Percentiles rank a stretch among this genome's conserved stretches.
Conservation (phyloP, 495 filamentous ascomycete species). For the Pseudoneurospora amorphoporcata region DNA sequence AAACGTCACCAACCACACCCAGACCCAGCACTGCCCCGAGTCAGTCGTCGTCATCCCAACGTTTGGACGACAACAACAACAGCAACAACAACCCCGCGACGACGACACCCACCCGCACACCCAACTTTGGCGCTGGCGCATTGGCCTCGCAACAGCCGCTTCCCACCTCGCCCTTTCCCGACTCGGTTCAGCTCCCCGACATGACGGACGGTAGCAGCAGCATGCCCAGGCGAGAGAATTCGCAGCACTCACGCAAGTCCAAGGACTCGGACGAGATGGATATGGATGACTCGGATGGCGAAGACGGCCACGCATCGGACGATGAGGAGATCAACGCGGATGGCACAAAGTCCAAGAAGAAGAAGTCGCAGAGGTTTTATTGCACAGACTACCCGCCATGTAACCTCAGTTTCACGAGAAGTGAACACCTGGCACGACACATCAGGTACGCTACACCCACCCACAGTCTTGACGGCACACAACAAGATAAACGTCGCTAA, state of each 20-base stretch:
- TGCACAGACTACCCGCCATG: constrained; percentile 97
- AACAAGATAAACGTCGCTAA: constrained; percentile 6
- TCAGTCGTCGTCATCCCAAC: constrained; percentile 26
- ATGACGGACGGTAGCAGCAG: constrained; percentile 24
- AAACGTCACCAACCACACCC: constrained; percentile 54
- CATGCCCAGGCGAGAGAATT: constrained; percentile 44
- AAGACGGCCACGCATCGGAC: constrained; percentile 65
- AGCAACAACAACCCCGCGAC: constrained; percentile 9
- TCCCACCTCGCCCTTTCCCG: constrained; percentile 46
- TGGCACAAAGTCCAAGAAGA: constrained; percentile 72
- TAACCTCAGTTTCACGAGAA: constrained; percentile 88
- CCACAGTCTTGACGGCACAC: not conserved
- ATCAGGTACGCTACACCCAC: constrained; percentile 53
- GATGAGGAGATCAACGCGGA: constrained; percentile 60
- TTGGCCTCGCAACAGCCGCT: constrained; percentile 49
- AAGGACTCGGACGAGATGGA: constrained; percentile 63
- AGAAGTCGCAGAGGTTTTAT: constrained; percentile 93
- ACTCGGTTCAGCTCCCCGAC: constrained; percentile 40
- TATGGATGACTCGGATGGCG: constrained; percentile 63
- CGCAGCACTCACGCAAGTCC: constrained; percentile 53
- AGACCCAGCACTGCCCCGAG: constrained; percentile 38
- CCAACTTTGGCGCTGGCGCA: constrained; percentile 37
- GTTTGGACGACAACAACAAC: constrained; percentile 24
- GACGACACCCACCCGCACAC: constrained; percentile 49
- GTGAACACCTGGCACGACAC: constrained; percentile 90